Evolutionary conservation across 192 early-diverging fungal genomes (phyloP).

Genomic region (Funneliformis geosporum): DNA sequence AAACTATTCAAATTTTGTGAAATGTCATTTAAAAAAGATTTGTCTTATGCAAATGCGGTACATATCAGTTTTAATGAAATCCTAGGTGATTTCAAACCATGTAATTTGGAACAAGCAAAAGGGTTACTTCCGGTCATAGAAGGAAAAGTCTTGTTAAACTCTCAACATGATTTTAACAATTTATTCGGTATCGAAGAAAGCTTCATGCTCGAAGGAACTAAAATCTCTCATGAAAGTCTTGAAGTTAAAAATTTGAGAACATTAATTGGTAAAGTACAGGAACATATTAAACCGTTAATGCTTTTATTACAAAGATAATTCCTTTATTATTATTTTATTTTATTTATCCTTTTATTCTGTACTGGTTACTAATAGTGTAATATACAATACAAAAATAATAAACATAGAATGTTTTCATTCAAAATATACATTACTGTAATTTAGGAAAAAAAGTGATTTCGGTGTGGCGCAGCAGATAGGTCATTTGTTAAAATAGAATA

Average conservation of each 20-base stretch:
- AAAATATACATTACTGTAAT: no score
- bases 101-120: background rate
- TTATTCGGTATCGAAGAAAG: background rate
- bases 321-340: no score
- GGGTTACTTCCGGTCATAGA: background rate
- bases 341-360: no score
- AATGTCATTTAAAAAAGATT: background rate
- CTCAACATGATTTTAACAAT: background rate
- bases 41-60: background rate
- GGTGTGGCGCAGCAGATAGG: no score
- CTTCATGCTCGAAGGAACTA: background rate
- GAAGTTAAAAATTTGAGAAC: background rate
- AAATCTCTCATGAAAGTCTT: background rate
- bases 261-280: background rate
- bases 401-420: no score
- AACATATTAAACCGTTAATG: background rate
- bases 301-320: background rate
- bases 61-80: background rate
- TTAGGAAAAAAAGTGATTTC: no score
- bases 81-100: background rate
- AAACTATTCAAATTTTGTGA: background rate
- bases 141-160: background rate
- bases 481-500: no score
- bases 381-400: no score
- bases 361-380: no score